These are phyloP conservation scores for Polygonum maritimum DNA, from an alignment of 148 eudicot species.

Conservation along the genomic window DNA sequence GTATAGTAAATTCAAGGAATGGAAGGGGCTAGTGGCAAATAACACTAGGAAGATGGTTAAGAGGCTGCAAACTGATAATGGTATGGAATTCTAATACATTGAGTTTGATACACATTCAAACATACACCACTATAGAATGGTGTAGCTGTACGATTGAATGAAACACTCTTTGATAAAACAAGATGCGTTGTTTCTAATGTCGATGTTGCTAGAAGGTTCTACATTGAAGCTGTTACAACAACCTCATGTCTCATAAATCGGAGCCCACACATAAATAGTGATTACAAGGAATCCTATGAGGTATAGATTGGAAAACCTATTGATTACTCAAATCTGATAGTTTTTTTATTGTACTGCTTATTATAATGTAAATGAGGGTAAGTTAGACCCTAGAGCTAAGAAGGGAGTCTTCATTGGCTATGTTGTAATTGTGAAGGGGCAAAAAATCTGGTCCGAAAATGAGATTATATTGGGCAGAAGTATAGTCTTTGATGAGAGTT, in stretches of 20 bases:
- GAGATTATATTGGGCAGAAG: too few relatives aligned
- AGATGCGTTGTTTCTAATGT: background rate
- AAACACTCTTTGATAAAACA: too few relatives aligned
- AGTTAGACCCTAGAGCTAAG: background rate
- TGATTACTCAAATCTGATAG: background rate
- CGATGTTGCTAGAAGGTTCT: background rate
- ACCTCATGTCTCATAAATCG: background rate
- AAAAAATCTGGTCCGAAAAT: too few relatives aligned
- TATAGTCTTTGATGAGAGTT: too few relatives aligned
- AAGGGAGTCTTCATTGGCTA: too few relatives aligned
- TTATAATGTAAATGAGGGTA: slow-evolving; percentile 9
- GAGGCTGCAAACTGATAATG: background rate
- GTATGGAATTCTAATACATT: background rate
- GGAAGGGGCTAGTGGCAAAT: background rate
- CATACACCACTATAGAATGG: too few relatives aligned
- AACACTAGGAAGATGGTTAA: background rate
- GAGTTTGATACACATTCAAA: background rate
- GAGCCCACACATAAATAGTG: background rate
- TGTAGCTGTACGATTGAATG: too few relatives aligned
- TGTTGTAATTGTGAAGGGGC: too few relatives aligned
- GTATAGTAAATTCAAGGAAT: background rate
- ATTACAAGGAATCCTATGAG: slow-evolving; percentile 9
- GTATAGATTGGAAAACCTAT: slow-evolving; percentile 7
- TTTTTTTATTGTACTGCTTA: slow-evolving; percentile 7
- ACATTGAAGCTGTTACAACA: background rate